Percentiles rank a stretch among this genome's conserved stretches.
Conservation (phyloP, 495 filamentous ascomycete genomes). For the Tricharina praecox region DNA sequence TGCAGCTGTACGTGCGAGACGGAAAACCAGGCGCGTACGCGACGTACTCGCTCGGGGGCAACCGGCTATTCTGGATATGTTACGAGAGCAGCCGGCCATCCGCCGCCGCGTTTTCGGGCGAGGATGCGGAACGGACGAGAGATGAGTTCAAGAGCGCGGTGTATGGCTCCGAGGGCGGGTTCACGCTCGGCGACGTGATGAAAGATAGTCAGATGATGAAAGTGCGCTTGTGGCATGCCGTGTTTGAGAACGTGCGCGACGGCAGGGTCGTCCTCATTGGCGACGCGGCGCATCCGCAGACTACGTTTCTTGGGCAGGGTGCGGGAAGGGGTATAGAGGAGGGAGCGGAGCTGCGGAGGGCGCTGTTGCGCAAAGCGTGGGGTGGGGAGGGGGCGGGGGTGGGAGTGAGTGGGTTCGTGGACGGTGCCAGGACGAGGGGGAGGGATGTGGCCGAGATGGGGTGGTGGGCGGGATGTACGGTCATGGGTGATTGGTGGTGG, state of each 20-base stretch:
- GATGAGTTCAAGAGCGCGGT: conserved; percentile 1
- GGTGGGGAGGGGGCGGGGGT: neutral
- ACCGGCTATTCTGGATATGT: conserved; percentile 17
- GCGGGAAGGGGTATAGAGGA: conserved; percentile 19
- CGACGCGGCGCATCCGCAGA: conserved; percentile 19
- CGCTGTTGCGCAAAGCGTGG: conserved; percentile 10
- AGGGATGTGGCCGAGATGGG: conserved; percentile 9
- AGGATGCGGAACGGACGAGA: conserved; percentile 8
- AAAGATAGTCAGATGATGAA: neutral
- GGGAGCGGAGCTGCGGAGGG: conserved; percentile 5
- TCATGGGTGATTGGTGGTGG: conserved; percentile 16
- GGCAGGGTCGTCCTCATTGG: conserved; percentile 12
- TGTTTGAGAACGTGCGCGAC: conserved; percentile 4
- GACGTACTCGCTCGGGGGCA: conserved; percentile 13
- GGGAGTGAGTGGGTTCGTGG: conserved; percentile 4
- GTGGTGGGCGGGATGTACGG: conserved; percentile 13
- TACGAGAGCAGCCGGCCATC: conserved; percentile 9
- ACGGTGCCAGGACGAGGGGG: neutral
- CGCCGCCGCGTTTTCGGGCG: neutral
- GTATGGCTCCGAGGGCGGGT: conserved; percentile 3
- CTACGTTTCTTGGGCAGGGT: conserved; percentile 16
- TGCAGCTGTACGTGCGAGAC: conserved; percentile 5
- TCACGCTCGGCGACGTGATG: neutral
- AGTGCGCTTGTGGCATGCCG: conserved; percentile 13
- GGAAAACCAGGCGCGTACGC: conserved; percentile 12